Percentiles rank a stretch among this genome's conserved stretches.
These are phyloP conservation scores for Metschnikowia reukaufii DNA, from an alignment of 805 yeast genomes.

Conservation along the genomic window DNA sequence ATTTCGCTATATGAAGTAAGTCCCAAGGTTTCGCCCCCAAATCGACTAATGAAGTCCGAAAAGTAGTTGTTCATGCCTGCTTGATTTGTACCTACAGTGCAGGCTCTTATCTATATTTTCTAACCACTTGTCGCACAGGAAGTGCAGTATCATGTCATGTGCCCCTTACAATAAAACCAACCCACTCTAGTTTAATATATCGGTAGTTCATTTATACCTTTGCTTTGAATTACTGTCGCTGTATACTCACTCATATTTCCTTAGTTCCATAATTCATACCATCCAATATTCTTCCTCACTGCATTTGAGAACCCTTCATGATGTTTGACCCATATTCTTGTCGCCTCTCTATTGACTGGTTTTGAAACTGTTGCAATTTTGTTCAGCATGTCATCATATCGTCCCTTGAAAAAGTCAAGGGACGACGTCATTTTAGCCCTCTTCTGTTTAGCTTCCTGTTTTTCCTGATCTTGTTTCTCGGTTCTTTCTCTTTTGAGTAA, in stretches of 20 bases:
- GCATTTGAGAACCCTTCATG: conserved; percentile 93
- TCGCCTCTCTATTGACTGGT: conserved; percentile 15
- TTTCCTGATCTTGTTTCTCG: conserved; percentile 7
- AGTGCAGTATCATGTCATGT: not conserved
- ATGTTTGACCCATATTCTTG: conserved; percentile 76
- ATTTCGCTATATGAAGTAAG: conserved; percentile 7
- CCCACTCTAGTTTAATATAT: no score
- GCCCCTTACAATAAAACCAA: not conserved
- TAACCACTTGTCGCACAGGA: not conserved
- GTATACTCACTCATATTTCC: no score
- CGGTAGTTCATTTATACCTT: no score
- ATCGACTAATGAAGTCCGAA: conserved; percentile 31
- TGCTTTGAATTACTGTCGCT: no score
- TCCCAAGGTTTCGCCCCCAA: conserved; percentile 20
- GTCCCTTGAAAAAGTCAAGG: conserved; percentile 40
- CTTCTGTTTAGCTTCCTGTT: conserved; percentile 22
- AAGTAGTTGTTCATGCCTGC: conserved; percentile 30
- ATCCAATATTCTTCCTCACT: conserved; percentile 76
- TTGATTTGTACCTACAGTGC: conserved; percentile 1
- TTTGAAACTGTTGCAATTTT: conserved; percentile 20
- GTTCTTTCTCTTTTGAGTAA: conserved; percentile 17
- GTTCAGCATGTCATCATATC: conserved; percentile 34
- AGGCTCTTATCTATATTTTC: not conserved
- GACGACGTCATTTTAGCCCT: conserved; percentile 24
- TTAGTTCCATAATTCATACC: conserved; percentile 63